Percentiles rank a stretch among this genome's conserved stretches.
Conservation (phyloP, 768 basidiomycete genomes). For the Podaxis sp. region DNA sequence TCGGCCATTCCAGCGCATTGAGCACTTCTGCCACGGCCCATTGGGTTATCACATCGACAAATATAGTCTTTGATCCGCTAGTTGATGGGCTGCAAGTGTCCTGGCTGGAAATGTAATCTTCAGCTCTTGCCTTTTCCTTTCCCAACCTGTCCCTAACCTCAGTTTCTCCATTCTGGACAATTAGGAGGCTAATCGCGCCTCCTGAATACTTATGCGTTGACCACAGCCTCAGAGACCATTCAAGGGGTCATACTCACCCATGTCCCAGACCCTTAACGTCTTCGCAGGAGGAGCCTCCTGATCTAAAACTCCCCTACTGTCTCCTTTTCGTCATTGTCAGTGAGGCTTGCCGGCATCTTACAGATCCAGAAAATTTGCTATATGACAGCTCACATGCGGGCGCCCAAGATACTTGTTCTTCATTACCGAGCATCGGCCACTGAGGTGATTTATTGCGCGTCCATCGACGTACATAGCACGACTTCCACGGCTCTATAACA, state of each 20-base stretch:
- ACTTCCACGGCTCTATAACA: neutral
- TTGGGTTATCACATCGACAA: neutral
- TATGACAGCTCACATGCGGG: neutral
- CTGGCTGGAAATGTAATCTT: no score
- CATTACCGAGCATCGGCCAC: neutral
- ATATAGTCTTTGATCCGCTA: neutral
- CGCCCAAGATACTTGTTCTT: neutral
- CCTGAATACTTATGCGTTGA: neutral
- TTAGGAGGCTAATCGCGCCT: neutral
- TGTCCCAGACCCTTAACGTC: neutral
- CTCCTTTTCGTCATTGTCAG: neutral
- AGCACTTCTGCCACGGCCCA: neutral
- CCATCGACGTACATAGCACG: neutral
- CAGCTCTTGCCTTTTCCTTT: no score
- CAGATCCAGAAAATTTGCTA: neutral
- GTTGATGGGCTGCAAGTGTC: neutral
- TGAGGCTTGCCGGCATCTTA: neutral
- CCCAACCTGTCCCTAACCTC: no score
- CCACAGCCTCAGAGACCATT: neutral
- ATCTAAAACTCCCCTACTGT: no score
- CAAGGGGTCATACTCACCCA: neutral
- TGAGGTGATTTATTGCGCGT: neutral
- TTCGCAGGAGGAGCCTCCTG: neutral
- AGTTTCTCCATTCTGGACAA: no score
- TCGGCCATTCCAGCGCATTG: constrained; percentile 70